Evolutionary conservation across 31 red algal species (phyloP).

Genomic region (Odonthalia washingtoniensis): DNA sequence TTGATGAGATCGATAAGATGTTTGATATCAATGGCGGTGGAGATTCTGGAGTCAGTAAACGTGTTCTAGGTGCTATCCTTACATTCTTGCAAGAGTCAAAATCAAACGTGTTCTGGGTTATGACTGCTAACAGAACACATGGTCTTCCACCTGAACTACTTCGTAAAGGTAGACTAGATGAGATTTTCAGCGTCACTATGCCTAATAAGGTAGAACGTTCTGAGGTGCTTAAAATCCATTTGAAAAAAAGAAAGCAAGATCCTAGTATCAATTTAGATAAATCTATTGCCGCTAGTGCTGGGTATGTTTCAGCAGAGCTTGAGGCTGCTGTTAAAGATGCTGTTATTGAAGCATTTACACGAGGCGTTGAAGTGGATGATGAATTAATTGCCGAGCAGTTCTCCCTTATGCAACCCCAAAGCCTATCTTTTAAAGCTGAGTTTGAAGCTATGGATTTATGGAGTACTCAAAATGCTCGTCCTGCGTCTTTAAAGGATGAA

Average conservation of each 20-base stretch:
- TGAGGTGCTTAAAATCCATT: constrained; percentile 16
- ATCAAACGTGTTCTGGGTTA: not conserved
- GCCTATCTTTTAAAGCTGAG: no score
- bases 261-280: no score
- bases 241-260: constrained; percentile 2
- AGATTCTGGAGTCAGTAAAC: not conserved
- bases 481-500: no score
- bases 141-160: constrained; percentile 7
- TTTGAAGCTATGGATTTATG: no score
- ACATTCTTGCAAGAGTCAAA: constrained; percentile 7
- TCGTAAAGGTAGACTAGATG: not conserved
- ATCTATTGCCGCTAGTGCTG: no score
- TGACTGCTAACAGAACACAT: not conserved
- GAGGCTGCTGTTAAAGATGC: no score
- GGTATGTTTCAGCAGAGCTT: no score
- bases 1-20: constrained; percentile 31
- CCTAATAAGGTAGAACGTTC: constrained; percentile 6
- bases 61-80: constrained; percentile 4
- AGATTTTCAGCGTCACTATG: constrained; percentile 4
- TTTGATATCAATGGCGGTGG: constrained; percentile 5
- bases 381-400: no score
- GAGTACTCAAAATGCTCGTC: no score
- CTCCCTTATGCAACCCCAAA: no score
- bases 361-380: no score
- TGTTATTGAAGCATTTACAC: no score